Base-by-base conservation (phyloP, 2,329 filamentous ascomycete species). In the Geosmithia flava region DNA sequence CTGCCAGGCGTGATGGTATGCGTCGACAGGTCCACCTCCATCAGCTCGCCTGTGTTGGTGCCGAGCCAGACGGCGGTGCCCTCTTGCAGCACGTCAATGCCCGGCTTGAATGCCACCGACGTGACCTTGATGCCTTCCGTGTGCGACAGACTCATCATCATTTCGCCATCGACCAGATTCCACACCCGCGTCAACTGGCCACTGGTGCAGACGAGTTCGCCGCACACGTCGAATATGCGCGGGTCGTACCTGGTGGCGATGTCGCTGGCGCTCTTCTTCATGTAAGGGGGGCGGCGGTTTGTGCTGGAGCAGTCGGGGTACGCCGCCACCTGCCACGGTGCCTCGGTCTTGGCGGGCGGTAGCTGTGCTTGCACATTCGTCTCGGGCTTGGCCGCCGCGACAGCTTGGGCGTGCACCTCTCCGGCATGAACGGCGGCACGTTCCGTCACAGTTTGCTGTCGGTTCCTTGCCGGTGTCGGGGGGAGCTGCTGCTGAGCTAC, bases 141-240 rank as follows among this genome's bases (percentile, higher is more conserved):
- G 62, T 95, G 90, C 47, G 81, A 77, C 53, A 95, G 67, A 55
- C 81, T 93, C 73, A 95, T 78, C 15, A 95, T 60, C 46, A 87
- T 74, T 55, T 94, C 86, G 2, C 91, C 91, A 48, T 88, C 88
- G 11, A 81, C 68, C 20, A 95, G 65, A 60, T 83, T 91, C 90
- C 93, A 98, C 0, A 90, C 87, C 51, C 87, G 79, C 1, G 91
- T 97, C 52, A 93, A 73, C 53, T 86, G 84, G 5, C 91, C 93
- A 16, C 85, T 87, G 0, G 90, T 91, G 61, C 88, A 95, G 7
- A 93, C 81, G 54, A 85, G 82, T 53, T 90, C 83, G 7, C 93
- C 93, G 60, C 87, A 96, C 2, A 95, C 81, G 52, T 93, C 90
- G 59, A 96, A 82, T 29, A 89, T 71, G 42, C 88, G 82, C 5